These are phyloP conservation scores for Alternaria tenuissima DNA, from an alignment of 2,329 filamentous ascomycete genomes.

Conservation along the genomic window DNA sequence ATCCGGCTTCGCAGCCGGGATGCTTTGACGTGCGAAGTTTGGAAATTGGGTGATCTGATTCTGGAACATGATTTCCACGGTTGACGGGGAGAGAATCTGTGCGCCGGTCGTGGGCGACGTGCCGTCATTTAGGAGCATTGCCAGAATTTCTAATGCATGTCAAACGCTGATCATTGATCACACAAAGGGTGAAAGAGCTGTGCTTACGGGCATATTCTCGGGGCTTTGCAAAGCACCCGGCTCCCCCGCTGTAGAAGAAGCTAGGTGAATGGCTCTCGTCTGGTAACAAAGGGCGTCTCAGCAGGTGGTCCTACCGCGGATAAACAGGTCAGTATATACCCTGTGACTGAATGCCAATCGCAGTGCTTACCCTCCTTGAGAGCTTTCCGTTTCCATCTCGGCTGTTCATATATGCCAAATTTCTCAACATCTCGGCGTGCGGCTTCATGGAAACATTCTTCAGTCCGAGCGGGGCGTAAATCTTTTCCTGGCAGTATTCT, in stretches of 20 bases:
- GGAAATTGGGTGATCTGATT: constrained; percentile 1
- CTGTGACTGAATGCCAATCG: background rate
- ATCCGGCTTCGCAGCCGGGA: background rate
- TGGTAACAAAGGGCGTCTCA: background rate
- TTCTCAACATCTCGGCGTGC: background rate
- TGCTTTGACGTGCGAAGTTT: background rate
- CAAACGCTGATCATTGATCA: background rate
- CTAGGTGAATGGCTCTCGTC: background rate
- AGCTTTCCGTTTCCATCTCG: background rate
- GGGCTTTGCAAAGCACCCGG: background rate
- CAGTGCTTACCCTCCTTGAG: background rate
- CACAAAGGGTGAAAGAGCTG: background rate
- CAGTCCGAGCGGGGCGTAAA: background rate
- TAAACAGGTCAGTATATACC: background rate
- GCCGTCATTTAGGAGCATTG: background rate
- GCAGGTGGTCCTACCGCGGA: constrained; percentile 1
- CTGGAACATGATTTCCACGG: constrained; percentile 5
- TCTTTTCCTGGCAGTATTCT: background rate
- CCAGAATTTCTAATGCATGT: background rate
- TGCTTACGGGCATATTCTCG: background rate
- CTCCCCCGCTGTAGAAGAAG: background rate
- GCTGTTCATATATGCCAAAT: background rate
- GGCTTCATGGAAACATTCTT: background rate
- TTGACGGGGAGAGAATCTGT: background rate
- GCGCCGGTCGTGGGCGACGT: background rate